These are phyloP conservation scores for Sporothrix pallida DNA, from an alignment of 2,329 filamentous ascomycete species.

Conservation along the genomic window DNA sequence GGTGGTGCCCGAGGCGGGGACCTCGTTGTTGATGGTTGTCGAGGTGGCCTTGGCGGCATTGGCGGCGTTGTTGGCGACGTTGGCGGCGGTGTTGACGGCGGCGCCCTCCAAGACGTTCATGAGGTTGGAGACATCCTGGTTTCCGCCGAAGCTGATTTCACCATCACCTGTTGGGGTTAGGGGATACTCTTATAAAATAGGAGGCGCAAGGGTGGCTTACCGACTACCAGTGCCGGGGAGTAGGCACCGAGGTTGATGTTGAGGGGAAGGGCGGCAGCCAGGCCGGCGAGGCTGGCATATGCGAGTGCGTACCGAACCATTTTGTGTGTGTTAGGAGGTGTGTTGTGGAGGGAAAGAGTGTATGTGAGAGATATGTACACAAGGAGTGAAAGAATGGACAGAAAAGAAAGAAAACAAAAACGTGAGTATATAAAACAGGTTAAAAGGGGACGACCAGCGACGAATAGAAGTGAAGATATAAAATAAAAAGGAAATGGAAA, in stretches of 20 bases:
- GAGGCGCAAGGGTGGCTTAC: conserved; percentile 36
- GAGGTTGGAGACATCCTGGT: conserved; percentile 52
- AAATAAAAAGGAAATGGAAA: not conserved
- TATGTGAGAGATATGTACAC: conserved; percentile 2
- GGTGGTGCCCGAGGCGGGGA: conserved; percentile 24
- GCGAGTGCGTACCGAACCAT: conserved; percentile 38
- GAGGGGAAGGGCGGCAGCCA: conserved; percentile 37
- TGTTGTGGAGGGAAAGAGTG: not conserved
- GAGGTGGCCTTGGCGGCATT: conserved; percentile 31
- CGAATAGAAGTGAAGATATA: conserved; percentile 27
- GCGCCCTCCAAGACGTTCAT: conserved; percentile 56
- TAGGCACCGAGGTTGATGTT: conserved; percentile 54
- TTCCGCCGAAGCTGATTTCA: conserved; percentile 56
- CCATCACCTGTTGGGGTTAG: conserved; percentile 47
- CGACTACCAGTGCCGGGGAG: conserved; percentile 51
- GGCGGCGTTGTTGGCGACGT: conserved; percentile 40
- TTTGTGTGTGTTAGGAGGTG: conserved; percentile 14
- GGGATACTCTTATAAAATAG: conserved; percentile 29
- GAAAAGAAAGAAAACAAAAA: not conserved
- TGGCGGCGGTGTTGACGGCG: conserved; percentile 49
- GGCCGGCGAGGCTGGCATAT: conserved; percentile 33
- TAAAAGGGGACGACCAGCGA: conserved; percentile 37
- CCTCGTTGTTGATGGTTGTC: conserved; percentile 18
- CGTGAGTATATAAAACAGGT: conserved; percentile 6
- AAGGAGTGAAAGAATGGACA: not conserved